Conservation (phyloP, 1,284 basidiomycete genomes). For the Papiliotrema terrestris region DNA sequence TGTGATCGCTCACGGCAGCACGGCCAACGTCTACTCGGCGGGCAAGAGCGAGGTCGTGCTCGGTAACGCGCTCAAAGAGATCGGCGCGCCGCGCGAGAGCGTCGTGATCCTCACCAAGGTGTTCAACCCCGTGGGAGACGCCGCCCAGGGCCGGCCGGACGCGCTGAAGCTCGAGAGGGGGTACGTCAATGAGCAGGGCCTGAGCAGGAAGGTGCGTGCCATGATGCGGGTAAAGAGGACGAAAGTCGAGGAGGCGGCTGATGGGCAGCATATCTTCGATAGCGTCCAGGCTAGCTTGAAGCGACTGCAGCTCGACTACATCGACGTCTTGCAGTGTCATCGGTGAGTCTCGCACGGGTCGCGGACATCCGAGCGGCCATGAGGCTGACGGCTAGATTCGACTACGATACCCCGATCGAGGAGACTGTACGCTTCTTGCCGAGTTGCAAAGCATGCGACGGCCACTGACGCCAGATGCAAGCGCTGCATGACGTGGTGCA, state of each 20-base stretch:
- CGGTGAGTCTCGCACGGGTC: background rate
- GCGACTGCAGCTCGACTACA: slow-evolving; percentile 64
- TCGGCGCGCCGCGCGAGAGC: slow-evolving; percentile 65
- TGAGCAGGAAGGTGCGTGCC: slow-evolving; percentile 45
- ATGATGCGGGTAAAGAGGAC: background rate
- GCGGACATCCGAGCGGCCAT: background rate
- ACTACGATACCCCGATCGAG: slow-evolving; percentile 52
- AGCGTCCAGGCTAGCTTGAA: slow-evolving; percentile 61
- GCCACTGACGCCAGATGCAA: slow-evolving; percentile 56
- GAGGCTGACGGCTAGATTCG: slow-evolving; percentile 56
- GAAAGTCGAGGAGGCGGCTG: slow-evolving; percentile 37
- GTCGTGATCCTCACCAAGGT: slow-evolving; percentile 74
- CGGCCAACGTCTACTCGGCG: slow-evolving; percentile 53
- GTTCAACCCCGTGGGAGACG: slow-evolving; percentile 7
- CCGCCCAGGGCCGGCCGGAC: background rate
- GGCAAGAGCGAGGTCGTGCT: slow-evolving; percentile 61
- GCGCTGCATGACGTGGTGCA: slow-evolving; percentile 66
- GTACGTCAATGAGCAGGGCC: slow-evolving; percentile 51
- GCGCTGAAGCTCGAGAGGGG: slow-evolving; percentile 5
- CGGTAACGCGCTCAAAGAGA: slow-evolving; percentile 72
- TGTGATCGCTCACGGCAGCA: slow-evolving; percentile 13
- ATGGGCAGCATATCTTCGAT: slow-evolving; percentile 58
- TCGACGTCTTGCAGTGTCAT: slow-evolving; percentile 54
- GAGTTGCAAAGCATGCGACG: too few species aligned
- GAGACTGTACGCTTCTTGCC: slow-evolving; percentile 7